Evolutionary conservation across 1,284 basidiomycete genomes (phyloP), one percentile per base, ranked within the genome.

Genomic region (Acaromyces ingoldii): DNA sequence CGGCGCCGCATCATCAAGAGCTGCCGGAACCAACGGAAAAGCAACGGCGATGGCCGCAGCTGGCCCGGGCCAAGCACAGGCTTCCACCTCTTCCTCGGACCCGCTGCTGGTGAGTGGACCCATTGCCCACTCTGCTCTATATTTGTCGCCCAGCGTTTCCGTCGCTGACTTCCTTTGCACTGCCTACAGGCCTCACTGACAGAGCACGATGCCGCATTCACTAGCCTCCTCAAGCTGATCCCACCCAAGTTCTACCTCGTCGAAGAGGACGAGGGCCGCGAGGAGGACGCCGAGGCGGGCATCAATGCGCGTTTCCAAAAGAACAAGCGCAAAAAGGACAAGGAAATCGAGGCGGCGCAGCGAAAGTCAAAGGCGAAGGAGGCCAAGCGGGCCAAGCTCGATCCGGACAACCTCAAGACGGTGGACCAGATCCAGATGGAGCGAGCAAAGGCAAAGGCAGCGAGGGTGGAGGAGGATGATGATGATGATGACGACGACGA

Each of bases 311-410:
- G 70, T 47, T 72, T 62, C 62, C 61, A 65, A 54, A 74, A 74
- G 58, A 74, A 72, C 60, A 72, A 67, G 44, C 60, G 62, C 51
- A 67, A 63, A 47, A 68, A 72, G 63, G 60, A 59, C 41, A 65
- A 74, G 51, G 64, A 67, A 43, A 55, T 63, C 39, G 63, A 70
- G 30, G 65, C 65, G 1, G 52, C 59, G n/a, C 60, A 61, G 45
- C 59, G 63, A 37, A 74, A 74, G 52, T 49, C 62, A 6, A 58
- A 58, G 26, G 59, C 63, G 3, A 72, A 67, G 50, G 63, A 63
- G 28, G 57, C 61, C 6, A 72, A 71, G 52, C 54, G 65, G 54
- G 63, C 64, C 31, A 56, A 63, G 49, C 62, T 72, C 31, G 70
- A 74, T 38, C 70, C 72, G 4, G 68, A 59, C 46, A 72, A 72